Evolutionary conservation across 306 rosid species (phyloP).

Genomic region (Rosa multiflora): DNA sequence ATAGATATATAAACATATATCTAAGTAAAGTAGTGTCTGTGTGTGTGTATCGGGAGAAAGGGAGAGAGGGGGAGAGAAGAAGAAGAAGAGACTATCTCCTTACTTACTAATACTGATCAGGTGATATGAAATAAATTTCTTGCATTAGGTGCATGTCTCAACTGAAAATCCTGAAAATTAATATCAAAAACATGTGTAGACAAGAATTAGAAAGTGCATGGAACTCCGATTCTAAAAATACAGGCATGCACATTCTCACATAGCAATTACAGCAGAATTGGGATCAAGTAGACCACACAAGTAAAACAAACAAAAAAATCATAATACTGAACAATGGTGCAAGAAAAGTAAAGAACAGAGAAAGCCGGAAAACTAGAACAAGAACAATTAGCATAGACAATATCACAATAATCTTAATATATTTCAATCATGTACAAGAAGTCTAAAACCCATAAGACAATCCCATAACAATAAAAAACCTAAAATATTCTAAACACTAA

Average conservation of each 20-base stretch:
- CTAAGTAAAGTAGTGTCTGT: too few relatives aligned
- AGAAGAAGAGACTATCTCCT: background rate
- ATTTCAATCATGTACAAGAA: background rate
- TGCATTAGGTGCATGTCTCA: constrained; percentile 10
- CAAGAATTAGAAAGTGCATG: background rate
- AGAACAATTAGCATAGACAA: background rate
- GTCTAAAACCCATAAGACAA: background rate
- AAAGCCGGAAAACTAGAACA: background rate
- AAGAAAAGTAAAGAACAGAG: background rate
- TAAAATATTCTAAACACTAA: too few relatives aligned
- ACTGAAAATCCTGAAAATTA: background rate
- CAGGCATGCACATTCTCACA: background rate
- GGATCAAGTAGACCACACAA: background rate
- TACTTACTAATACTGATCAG: background rate
- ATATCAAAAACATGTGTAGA: background rate
- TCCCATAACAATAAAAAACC: too few relatives aligned
- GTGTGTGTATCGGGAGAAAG: too few relatives aligned
- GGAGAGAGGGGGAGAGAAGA: too few relatives aligned
- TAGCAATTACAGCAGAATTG: background rate
- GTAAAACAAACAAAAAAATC: background rate
- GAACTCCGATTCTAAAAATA: background rate
- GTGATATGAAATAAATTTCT: background rate
- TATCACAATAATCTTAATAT: background rate
- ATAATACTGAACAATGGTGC: background rate
- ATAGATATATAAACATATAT: background rate